These are phyloP conservation scores for Ploettnerulaceae sp. DNA, from an alignment of 2,329 filamentous ascomycete genomes.

Conservation along the genomic window DNA sequence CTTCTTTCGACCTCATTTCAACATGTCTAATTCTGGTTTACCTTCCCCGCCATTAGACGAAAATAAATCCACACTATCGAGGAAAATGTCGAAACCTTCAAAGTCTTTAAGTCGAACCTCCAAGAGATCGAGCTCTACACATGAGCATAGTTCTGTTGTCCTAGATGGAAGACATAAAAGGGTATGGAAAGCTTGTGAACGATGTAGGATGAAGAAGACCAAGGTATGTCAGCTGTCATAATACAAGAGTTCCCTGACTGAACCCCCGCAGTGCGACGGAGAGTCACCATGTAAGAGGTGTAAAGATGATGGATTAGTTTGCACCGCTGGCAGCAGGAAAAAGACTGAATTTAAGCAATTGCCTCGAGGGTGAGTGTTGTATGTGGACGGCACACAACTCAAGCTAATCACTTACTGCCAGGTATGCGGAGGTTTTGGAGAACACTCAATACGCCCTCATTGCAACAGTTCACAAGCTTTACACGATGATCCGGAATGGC, in stretches of 20 bases:
- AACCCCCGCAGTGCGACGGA: constrained; percentile 51
- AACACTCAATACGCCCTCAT: constrained; percentile 61
- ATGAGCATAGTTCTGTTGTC: constrained; percentile 38
- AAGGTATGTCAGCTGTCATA: constrained; percentile 43
- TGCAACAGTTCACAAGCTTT: constrained; percentile 61
- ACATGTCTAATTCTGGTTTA: constrained; percentile 16
- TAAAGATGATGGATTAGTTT: constrained; percentile 60
- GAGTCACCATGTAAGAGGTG: constrained; percentile 63
- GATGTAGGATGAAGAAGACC: constrained; percentile 66
- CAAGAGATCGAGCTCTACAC: constrained; percentile 20
- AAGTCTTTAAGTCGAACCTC: constrained; percentile 19
- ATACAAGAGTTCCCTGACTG: constrained; percentile 3
- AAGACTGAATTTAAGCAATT: constrained; percentile 67
- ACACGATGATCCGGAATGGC: constrained; percentile 55
- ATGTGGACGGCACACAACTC: background rate
- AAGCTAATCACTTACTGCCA: constrained; percentile 28
- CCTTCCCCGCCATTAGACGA: constrained; percentile 24
- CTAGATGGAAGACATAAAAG: constrained; percentile 55
- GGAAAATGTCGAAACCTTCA: constrained; percentile 23
- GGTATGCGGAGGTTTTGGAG: constrained; percentile 60
- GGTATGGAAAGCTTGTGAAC: constrained; percentile 63
- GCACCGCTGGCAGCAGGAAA: constrained; percentile 58
- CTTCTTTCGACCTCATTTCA: constrained; percentile 4
- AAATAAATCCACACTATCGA: constrained; percentile 17
- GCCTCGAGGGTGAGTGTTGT: constrained; percentile 49